Evolutionary conservation across 768 basidiomycete species (phyloP), one percentile per base, ranked within the genome.

Genomic region (Podaxis sp.): DNA sequence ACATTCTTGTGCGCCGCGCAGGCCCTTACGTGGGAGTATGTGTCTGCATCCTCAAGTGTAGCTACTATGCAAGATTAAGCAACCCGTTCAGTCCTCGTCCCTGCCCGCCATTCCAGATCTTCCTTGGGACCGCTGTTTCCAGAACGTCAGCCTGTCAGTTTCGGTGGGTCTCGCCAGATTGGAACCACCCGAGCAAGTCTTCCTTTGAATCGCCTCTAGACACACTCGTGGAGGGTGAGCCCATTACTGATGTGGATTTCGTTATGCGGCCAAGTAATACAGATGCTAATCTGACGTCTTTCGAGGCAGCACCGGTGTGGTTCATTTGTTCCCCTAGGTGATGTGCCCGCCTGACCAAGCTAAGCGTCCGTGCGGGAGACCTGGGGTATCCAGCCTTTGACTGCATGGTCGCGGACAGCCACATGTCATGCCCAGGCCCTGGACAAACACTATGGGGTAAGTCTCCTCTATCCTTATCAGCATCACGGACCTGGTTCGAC

Each of bases 91-190:
- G 49, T 12, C 51, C 59, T 53, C 22, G 8, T 24, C 33, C 60
- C 36, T 84, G 83, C 77, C 83, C 2, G 8, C 33, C 65, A 77
- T 89, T 65, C 90, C 90, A 55, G 85, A 89, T 19, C 79, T 93
- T 36, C 91, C 91, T 62, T 91, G 91, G 25, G 68, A 63, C 0
- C 80, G 58, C 55, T 54, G 65, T 64, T 59, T 75, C 96, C 96
- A 17, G 96, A 96, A 24, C 91, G 91, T 69, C 97, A 98, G 71
- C 97, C 96, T 19, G 87, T 99, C 70, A 96, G 94, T 73, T 98
- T 99, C 76, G 80, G 84, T 4, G 69, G 90, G 94, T 70, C 72
- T 98, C 41, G 80, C 80, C 11, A 86, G 89, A 70, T 80, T 98
- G 46, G 93, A 96, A 75, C 77, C 75, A 17, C 85, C 89, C 79